phyloP scores from a whole-genome alignment of 1,284 basidiomycete genomes.

The Cutaneotrichosporon mucoides region DNA sequence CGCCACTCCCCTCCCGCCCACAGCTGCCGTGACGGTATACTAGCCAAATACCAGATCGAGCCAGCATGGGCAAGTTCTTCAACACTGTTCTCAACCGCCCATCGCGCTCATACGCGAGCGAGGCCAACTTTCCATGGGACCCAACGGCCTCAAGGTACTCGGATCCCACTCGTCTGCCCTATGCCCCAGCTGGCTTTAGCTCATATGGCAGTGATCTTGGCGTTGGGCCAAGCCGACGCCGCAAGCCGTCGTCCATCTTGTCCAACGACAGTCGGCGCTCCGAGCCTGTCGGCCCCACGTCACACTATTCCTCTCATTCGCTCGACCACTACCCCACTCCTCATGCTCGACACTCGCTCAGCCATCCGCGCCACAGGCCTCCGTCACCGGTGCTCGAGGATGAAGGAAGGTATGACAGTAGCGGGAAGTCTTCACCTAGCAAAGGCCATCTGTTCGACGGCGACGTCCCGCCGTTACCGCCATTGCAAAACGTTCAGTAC shows the following conservation, averaged over 20 bases:
- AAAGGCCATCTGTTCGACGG: conserved; percentile 3
- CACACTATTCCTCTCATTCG: too few relatives aligned
- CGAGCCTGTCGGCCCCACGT: neutral
- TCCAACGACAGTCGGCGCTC: neutral
- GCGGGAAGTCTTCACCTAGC: neutral
- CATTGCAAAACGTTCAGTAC: neutral
- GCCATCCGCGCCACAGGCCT: too few relatives aligned
- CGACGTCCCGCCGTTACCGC: conserved; percentile 2
- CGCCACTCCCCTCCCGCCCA: too few relatives aligned
- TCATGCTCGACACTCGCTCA: too few relatives aligned
- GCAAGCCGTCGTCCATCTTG: neutral
- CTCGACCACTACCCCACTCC: too few relatives aligned
- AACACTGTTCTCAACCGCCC: conserved; percentile 39
- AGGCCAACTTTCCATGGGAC: conserved; percentile 1
- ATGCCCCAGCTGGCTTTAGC: neutral
- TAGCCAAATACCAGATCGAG: too few relatives aligned
- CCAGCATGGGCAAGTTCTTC: conserved; percentile 33
- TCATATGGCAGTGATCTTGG: neutral
- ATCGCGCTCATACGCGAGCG: conserved; percentile 35
- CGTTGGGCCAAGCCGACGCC: neutral
- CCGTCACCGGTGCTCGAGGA: neutral
- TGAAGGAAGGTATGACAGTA: neutral
- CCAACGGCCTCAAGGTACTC: neutral
- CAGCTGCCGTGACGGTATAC: too few relatives aligned
- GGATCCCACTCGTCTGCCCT: neutral